A percentile compares a stretch with the other conserved stretches of the same genome.
phyloP scores from a whole-genome alignment of 2,329 filamentous ascomycete genomes.

The Trichoderma asperellum region DNA sequence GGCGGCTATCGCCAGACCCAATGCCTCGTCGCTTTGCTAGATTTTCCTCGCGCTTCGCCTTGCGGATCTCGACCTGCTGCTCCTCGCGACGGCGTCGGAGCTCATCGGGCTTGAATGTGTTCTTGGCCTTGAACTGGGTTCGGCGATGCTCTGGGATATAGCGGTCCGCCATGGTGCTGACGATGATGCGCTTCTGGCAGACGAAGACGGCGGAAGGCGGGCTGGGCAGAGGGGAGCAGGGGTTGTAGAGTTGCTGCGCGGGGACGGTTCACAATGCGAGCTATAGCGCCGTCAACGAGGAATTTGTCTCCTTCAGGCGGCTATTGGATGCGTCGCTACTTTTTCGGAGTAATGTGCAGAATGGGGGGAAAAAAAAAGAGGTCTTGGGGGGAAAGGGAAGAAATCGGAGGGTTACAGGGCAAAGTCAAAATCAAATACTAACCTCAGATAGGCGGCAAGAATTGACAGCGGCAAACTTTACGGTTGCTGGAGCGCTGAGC shows the following conservation, averaged over 20 bases:
- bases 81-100: conserved; percentile 97
- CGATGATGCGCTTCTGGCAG: conserved; percentile 34
- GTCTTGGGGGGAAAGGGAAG: conserved; percentile 12
- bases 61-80: conserved; percentile 98
- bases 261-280: conserved; percentile 31
- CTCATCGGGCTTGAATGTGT: conserved; percentile 98
- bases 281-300: conserved; percentile 24
- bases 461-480: conserved; percentile 19
- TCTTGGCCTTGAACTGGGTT: conserved; percentile 99
- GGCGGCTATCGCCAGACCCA: conserved; percentile 75
- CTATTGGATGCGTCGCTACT: conserved; percentile 25
- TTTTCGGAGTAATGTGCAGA: conserved; percentile 21
- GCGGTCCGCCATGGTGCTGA: conserved; percentile 86
- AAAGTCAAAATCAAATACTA: conserved; percentile 24
- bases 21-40: conserved; percentile 97
- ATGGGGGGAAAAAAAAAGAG: not conserved
- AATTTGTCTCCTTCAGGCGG: conserved; percentile 11
- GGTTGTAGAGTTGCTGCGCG: conserved; percentile 34
- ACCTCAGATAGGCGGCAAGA: conserved; percentile 24
- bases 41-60: conserved; percentile 98
- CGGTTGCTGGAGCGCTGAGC: conserved; percentile 26
- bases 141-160: conserved; percentile 99
- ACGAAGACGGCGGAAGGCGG: conserved; percentile 29
- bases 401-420: conserved; percentile 25
- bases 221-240: conserved; percentile 12